These are phyloP conservation scores for Exophiala alcalophila DNA, from an alignment of 2,329 filamentous ascomycete genomes.

Conservation along the genomic window DNA sequence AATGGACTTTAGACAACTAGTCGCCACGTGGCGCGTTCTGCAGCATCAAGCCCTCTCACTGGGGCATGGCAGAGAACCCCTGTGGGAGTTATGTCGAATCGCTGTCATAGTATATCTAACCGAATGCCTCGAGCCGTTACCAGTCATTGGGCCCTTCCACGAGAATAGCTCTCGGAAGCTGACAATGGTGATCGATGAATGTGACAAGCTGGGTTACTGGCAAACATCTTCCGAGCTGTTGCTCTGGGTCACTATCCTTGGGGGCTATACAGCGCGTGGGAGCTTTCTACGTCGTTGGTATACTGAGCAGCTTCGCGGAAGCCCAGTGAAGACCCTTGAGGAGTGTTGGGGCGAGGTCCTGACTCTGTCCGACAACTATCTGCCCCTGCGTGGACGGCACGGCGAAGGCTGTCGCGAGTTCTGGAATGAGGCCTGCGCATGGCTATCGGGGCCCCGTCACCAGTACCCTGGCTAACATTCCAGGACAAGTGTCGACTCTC, in stretches of 20 bases:
- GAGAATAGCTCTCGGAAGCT: slow-evolving; percentile 5
- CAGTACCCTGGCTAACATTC: too few species aligned
- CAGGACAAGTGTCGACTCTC: too few species aligned
- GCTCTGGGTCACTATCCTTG: slow-evolving; percentile 38
- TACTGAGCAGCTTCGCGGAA: slow-evolving; percentile 9
- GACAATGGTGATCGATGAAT: slow-evolving; percentile 29
- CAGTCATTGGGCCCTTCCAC: slow-evolving; percentile 8
- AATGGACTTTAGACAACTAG: slow-evolving; percentile 11
- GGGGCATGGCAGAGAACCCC: slow-evolving; percentile 3
- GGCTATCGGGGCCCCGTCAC: too few species aligned
- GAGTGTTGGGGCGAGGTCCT: slow-evolving; percentile 6
- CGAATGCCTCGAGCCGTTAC: slow-evolving; percentile 17
- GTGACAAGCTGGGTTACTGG: slow-evolving; percentile 31
- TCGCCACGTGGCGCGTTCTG: slow-evolving; percentile 14
- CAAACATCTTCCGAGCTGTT: slow-evolving; percentile 29
- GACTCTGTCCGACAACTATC: slow-evolving; percentile 3
- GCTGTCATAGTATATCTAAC: slow-evolving; percentile 14
- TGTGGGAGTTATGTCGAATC: slow-evolving; percentile 11
- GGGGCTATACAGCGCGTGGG: slow-evolving; percentile 36
- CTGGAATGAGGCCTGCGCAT: slow-evolving; percentile 10
- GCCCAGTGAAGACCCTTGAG: background rate
- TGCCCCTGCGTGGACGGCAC: slow-evolving; percentile 12
- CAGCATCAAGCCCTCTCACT: slow-evolving; percentile 14
- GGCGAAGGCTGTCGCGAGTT: slow-evolving; percentile 7
- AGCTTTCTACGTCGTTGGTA: slow-evolving; percentile 10